These are phyloP conservation scores for Cercophora newfieldiana DNA, from an alignment of 495 filamentous ascomycete species.

Conservation along the genomic window DNA sequence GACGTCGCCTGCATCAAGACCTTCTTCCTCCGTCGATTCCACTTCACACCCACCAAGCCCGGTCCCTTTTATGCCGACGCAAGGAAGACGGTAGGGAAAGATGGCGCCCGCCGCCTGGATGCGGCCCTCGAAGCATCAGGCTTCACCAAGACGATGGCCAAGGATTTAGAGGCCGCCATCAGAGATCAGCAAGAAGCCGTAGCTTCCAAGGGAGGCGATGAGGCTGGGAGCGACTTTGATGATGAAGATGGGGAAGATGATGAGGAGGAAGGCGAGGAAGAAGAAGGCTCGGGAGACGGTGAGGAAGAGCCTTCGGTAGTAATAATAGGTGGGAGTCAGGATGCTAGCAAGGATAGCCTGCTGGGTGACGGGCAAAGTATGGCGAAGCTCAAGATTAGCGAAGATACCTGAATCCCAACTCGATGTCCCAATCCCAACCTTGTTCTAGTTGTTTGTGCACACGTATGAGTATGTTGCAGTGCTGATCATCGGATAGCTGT, in stretches of 20 bases:
- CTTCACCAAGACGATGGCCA: constrained; percentile 93
- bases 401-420: constrained; percentile 21
- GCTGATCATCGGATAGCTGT: background rate
- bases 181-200: constrained; percentile 52
- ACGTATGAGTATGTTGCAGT: background rate
- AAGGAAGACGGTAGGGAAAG: constrained; percentile 67
- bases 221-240: constrained; percentile 66
- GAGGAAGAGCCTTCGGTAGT: constrained; percentile 5
- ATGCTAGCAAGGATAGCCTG: constrained; percentile 1
- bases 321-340: constrained; percentile 25
- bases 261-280: constrained; percentile 25
- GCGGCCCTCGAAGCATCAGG: constrained; percentile 89
- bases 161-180: constrained; percentile 89
- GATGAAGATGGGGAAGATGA: constrained; percentile 64
- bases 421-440: background rate
- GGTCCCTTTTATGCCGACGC: constrained; percentile 86
- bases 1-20: constrained; percentile 92
- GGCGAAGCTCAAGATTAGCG: constrained; percentile 27
- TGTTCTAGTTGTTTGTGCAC: background rate
- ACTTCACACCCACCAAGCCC: constrained; percentile 75
- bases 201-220: constrained; percentile 35
- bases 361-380: constrained; percentile 17
- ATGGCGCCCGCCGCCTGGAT: constrained; percentile 70
- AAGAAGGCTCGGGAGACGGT: constrained; percentile 29
- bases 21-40: constrained; percentile 86